Base-by-base conservation (phyloP, 78 protist species). In the Tieghemostelium lacteum region DNA sequence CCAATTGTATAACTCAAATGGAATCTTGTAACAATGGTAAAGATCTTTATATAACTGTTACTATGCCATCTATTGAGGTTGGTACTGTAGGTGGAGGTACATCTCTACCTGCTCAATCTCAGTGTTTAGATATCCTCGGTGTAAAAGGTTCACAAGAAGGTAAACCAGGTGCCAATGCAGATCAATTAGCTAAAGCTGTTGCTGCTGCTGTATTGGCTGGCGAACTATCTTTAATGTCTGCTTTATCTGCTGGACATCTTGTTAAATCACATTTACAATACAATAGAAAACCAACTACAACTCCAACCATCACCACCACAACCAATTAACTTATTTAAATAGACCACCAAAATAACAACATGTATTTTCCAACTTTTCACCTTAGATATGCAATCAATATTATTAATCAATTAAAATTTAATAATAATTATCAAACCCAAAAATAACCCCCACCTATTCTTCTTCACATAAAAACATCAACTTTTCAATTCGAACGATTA, bases 11-110 rank as follows among this genome's bases (percentile, higher is more conserved):
- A 22, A 98, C 99, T 22, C 83, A 75, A n/a, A 85, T 97, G 95
- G 98, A 97, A 73, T n/a, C 73, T 26, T 87, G 85, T 83, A 63
- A 88, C 54, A 69, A 72, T 72, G 86, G 93, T 37, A 37, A 62
- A 34, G 92, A 64, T 20, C 75, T 94, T 29, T 75, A 85, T 60
- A 77, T 96, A 14, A 92, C 98, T 34, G 86, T 71, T 57, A 96
- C 99, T 16, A 95, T 98, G 99, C 99, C 99, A 2, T 94, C 97
- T 3, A 40, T 98, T 7, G 99, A 98, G 62, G 98, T 98, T 20
- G 99, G 99, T 37, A 96, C 98, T 7, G 96, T 98, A 40, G 99
- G 99, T 37, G 99, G 99, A 28, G 99, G 99, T 20, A 98, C 99
- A 0, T 12, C 20, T 1, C 93, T 98, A 12, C 92, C 94, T 1